These are phyloP conservation scores for Trichoderma pleuroti DNA, from an alignment of 2,329 filamentous ascomycete genomes.

Conservation along the genomic window DNA sequence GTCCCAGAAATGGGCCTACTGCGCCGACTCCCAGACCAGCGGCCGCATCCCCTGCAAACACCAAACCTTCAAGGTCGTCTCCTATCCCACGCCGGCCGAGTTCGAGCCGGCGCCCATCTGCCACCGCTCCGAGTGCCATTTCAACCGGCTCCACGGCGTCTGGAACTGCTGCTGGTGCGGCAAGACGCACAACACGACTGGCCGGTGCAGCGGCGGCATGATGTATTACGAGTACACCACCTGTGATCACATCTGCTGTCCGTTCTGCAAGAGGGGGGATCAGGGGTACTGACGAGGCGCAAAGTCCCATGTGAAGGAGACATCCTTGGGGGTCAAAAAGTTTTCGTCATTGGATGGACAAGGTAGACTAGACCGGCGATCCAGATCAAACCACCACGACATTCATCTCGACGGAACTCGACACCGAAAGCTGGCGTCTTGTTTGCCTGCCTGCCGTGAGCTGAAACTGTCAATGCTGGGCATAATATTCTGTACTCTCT, in stretches of 20 bases:
- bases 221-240: conserved; percentile 46
- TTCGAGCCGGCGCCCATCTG: conserved; percentile 39
- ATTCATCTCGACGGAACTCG: background rate
- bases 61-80: conserved; percentile 41
- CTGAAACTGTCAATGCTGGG: background rate
- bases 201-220: conserved; percentile 52
- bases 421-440: background rate
- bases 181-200: conserved; percentile 48
- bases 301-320: background rate
- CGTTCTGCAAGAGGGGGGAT: conserved; percentile 41
- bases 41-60: conserved; percentile 42
- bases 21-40: conserved; percentile 37
- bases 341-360: background rate
- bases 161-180: conserved; percentile 59
- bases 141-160: conserved; percentile 45
- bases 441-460: background rate
- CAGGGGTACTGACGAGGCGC: background rate
- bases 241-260: conserved; percentile 54
- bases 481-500: background rate
- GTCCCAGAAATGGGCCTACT: conserved; percentile 44
- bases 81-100: conserved; percentile 47
- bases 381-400: background rate
- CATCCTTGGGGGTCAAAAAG: background rate
- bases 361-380: background rate
- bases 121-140: conserved; percentile 42